These are phyloP conservation scores for Chaetomiaceae sp. DNA, from an alignment of 2,329 filamentous ascomycete species.

Conservation along the genomic window DNA sequence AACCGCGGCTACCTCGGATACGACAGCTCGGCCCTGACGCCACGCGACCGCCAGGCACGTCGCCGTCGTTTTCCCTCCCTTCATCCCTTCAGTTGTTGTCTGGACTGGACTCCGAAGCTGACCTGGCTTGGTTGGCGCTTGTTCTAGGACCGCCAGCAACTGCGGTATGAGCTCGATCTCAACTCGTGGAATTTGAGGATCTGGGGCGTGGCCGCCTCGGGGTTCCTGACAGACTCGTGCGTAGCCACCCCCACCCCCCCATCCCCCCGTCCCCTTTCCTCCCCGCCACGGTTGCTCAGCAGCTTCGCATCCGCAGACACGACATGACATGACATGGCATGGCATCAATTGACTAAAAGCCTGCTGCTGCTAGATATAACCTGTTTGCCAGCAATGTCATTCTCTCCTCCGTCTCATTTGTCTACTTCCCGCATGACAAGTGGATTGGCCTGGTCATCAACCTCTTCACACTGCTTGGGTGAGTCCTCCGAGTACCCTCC, in stretches of 20 bases:
- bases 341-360: background rate
- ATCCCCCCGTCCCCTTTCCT: too few species aligned
- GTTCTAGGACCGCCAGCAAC: constrained; percentile 43
- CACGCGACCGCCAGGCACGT: constrained; percentile 43
- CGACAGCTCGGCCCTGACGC: constrained; percentile 45
- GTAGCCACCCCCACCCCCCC: constrained; percentile 19
- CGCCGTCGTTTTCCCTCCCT: background rate
- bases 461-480: constrained; percentile 45
- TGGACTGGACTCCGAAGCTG: too few species aligned
- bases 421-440: constrained; percentile 43
- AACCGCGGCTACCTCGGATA: constrained; percentile 47
- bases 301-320: too few species aligned
- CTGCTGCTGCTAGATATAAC: constrained; percentile 38
- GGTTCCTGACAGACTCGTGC: constrained; percentile 48
- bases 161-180: constrained; percentile 48
- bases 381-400: constrained; percentile 51
- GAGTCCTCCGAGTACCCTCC: constrained; percentile 2
- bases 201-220: constrained; percentile 49
- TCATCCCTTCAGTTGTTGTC: background rate
- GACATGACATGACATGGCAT: too few species aligned
- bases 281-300: too few species aligned
- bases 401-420: constrained; percentile 45
- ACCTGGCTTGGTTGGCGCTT: too few species aligned
- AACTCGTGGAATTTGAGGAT: constrained; percentile 51
- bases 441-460: constrained; percentile 46